Conservation (phyloP, 768 basidiomycete genomes). For the Leucocoprinus birnbaumii region DNA sequence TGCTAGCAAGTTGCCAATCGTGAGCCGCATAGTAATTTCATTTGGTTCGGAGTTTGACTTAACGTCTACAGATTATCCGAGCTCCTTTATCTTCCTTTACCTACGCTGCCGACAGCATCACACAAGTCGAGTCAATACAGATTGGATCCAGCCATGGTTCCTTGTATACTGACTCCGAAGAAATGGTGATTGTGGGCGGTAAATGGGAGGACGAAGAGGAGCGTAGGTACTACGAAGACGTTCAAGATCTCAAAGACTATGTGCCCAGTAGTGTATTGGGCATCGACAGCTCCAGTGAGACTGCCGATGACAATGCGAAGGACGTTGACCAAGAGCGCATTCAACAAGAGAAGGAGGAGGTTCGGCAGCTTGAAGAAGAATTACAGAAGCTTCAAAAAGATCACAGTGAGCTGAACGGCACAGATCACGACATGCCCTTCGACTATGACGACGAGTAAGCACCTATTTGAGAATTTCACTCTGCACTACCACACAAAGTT, state of each 20-base stretch:
- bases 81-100: conserved; percentile 79
- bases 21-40: conserved; percentile 29
- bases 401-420: conserved; percentile 19
- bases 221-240: conserved; percentile 87
- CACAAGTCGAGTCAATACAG: conserved; percentile 78
- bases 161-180: conserved; percentile 50
- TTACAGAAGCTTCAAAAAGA: conserved; percentile 57
- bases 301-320: conserved; percentile 40
- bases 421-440: conserved; percentile 19
- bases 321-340: conserved; percentile 50
- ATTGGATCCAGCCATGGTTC: conserved; percentile 52
- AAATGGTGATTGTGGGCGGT: conserved; percentile 54
- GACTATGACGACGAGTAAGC: conserved; percentile 46
- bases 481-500: too few species aligned
- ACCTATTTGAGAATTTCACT: background rate
- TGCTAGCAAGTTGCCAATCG: conserved; percentile 87
- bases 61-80: conserved; percentile 71
- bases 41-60: conserved; percentile 13
- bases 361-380: conserved; percentile 76
- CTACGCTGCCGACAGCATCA: conserved; percentile 77
- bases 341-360: conserved; percentile 64
- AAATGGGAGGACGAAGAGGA: conserved; percentile 99
- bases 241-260: conserved; percentile 88
- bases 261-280: conserved; percentile 88
- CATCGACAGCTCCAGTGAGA: conserved; percentile 46